Conservation (phyloP, 441 rosid species). For the Rhodomyrtus psidioides region DNA sequence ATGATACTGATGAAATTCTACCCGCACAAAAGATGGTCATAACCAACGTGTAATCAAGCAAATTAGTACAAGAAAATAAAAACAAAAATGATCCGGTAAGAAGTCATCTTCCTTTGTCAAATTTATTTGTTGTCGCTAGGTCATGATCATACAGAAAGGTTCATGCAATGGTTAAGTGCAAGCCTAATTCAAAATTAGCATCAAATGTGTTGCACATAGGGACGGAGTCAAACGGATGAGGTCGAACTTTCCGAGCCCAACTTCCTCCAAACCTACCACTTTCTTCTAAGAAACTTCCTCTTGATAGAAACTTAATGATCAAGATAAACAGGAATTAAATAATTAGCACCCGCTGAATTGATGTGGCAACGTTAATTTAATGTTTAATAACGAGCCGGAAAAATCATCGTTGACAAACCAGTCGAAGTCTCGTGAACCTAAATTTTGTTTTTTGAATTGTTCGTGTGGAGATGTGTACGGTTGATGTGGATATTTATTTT, state of each 20-base stretch:
- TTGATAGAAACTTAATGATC: neutral
- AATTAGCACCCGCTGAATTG: neutral
- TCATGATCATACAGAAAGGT: neutral
- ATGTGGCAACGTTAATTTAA: neutral
- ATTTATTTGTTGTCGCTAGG: too few species aligned
- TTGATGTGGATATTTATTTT: neutral
- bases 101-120: neutral
- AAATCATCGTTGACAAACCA: too few species aligned
- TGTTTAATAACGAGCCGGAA: neutral
- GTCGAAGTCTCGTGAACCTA: accelerated
- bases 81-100: too few species aligned
- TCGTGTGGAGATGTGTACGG: neutral
- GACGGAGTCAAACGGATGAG: neutral
- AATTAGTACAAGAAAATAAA: neutral
- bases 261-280: neutral
- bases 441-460: neutral
- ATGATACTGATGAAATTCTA: too few species aligned
- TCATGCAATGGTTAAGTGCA: too few species aligned
- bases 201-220: neutral
- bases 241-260: neutral
- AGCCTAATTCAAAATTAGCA: neutral
- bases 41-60: neutral
- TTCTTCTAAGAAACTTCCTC: neutral
- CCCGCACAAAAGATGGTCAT: neutral
- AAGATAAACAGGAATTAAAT: neutral